Evolutionary conservation across 1,139 yeast species (phyloP).

Genomic region (Geotrichum aggregatum): DNA sequence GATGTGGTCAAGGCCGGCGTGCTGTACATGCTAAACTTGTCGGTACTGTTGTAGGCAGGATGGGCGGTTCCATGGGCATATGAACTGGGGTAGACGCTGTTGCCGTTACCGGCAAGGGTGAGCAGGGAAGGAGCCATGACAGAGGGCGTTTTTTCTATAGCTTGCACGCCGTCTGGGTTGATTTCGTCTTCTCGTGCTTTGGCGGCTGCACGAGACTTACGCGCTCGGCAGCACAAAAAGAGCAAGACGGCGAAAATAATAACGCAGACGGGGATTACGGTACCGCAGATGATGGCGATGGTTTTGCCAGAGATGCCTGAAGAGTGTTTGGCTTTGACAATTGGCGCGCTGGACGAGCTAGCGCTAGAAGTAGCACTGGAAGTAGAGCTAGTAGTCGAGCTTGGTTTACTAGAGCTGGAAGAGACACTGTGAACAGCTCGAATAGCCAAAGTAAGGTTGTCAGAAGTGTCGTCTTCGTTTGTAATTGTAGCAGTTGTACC

Average conservation of each 20-base stretch:
- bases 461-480: background rate
- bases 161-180: conserved; percentile 23
- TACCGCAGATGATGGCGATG: conserved; percentile 69
- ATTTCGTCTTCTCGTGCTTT: conserved; percentile 20
- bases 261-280: conserved; percentile 61
- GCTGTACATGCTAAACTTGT: conserved; percentile 11
- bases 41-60: conserved; percentile 5
- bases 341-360: background rate
- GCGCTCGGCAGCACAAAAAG: conserved; percentile 41
- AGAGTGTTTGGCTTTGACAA: background rate
- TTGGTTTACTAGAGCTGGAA: too few relatives aligned
- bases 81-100: background rate
- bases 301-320: conserved; percentile 7
- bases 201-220: conserved; percentile 36
- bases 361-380: conserved; percentile 1
- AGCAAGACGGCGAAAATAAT: conserved; percentile 47
- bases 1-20: conserved; percentile 9
- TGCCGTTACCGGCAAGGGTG: background rate
- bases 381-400: background rate
- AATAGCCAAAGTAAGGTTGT: conserved; percentile 9
- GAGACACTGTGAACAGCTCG: background rate
- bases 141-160: conserved; percentile 7
- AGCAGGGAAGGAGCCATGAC: background rate
- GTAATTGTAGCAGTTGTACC: conserved; percentile 17
- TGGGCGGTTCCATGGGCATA: background rate